Conservation (phyloP, 116 monocot genomes). For the Phalaenopsis hybrid region DNA sequence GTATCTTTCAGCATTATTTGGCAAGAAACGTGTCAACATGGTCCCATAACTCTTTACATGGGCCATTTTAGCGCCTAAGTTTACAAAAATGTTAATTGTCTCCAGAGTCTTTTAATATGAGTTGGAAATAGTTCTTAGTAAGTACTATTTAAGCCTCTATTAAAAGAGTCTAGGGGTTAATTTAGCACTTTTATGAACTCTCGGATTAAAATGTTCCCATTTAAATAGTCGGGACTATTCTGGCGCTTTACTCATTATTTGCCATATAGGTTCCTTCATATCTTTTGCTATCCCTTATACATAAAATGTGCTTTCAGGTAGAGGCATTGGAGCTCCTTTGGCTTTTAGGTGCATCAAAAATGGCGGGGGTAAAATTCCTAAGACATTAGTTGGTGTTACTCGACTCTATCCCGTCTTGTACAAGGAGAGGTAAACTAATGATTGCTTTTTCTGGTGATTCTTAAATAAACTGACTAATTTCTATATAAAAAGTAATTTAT, state of each 20-base stretch:
- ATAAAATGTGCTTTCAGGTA: constrained; percentile 26
- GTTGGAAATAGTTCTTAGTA: no score
- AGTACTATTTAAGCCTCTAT: no score
- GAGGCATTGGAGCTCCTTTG: constrained; percentile 47
- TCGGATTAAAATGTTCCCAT: no score
- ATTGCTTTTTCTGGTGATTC: background rate
- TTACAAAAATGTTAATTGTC: no score
- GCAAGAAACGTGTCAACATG: no score
- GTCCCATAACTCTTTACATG: no score
- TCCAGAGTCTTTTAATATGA: no score
- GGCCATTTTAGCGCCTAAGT: no score
- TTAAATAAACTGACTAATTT: background rate
- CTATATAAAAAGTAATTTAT: constrained; percentile 4
- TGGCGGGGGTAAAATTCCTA: constrained; percentile 68
- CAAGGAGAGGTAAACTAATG: constrained; percentile 61
- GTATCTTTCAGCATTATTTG: background rate
- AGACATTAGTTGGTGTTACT: constrained; percentile 64
- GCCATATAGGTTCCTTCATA: background rate
- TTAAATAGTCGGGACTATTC: no score
- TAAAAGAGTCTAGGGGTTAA: no score
- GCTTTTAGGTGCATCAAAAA: constrained; percentile 79
- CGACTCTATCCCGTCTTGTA: constrained; percentile 86
- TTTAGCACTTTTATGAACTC: no score
- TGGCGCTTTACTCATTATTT: background rate
- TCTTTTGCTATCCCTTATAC: background rate